Percentiles rank a stretch among this genome's conserved stretches.
Evolutionary conservation across 768 basidiomycete species (phyloP).

Genomic region (Myochromella boudieri): DNA sequence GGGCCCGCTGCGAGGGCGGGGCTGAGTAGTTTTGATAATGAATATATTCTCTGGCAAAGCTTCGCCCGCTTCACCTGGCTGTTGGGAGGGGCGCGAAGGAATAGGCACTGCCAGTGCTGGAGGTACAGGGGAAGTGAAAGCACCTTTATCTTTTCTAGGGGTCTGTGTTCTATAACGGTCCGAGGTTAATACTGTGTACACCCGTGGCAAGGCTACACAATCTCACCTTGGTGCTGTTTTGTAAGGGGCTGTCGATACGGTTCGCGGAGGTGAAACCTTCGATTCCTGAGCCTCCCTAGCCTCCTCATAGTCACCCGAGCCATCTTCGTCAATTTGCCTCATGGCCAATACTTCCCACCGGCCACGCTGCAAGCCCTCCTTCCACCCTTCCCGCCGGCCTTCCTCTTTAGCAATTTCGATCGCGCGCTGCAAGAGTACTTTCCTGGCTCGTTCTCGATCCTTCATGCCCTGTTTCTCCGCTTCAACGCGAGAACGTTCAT

Average conservation of each 20-base stretch:
- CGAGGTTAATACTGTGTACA: too few species aligned
- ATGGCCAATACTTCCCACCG: constrained; percentile 14
- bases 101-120: constrained; percentile 21
- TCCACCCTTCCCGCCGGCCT: constrained; percentile 50
- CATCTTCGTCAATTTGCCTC: too few species aligned
- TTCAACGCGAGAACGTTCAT: constrained; percentile 46
- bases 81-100: constrained; percentile 13
- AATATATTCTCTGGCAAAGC: constrained; percentile 13
- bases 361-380: constrained; percentile 42
- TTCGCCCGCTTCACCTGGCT: too few species aligned
- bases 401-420: constrained; percentile 53
- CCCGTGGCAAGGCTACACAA: too few species aligned
- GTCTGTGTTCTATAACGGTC: too few species aligned
- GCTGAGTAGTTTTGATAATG: constrained; percentile 8
- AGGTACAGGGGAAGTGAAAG: too few species aligned
- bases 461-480: constrained; percentile 47
- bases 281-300: too few species aligned
- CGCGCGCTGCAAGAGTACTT: constrained; percentile 44
- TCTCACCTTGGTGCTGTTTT: too few species aligned
- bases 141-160: too few species aligned
- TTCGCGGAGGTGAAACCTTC: too few species aligned
- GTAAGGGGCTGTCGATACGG: too few species aligned
- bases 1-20: background rate
- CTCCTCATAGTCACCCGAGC: too few species aligned
- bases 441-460: constrained; percentile 44